These are phyloP conservation scores for Fusarium graminum DNA, from an alignment of 2,329 filamentous ascomycete species.

Conservation along the genomic window DNA sequence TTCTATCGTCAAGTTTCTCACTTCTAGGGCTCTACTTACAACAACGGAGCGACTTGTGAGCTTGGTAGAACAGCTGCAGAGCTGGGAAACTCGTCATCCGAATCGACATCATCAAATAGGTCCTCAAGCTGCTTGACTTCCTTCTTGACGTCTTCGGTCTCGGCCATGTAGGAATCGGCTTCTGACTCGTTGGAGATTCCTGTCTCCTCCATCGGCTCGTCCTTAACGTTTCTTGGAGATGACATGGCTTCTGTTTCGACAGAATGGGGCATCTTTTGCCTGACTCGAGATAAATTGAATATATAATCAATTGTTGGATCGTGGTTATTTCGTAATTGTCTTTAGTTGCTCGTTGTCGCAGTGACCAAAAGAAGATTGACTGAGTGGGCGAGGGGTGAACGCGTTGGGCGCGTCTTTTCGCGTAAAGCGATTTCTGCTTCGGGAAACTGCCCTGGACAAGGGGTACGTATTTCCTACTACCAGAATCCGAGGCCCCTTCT, in stretches of 20 bases:
- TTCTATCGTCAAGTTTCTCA: not conserved
- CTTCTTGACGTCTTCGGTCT: slow-evolving; percentile 54
- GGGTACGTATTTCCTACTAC: slow-evolving; percentile 32
- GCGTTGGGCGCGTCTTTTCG: slow-evolving; percentile 45
- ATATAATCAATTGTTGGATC: not conserved
- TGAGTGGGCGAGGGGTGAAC: slow-evolving; percentile 32
- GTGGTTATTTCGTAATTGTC: slow-evolving; percentile 5
- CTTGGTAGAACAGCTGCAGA: slow-evolving; percentile 58
- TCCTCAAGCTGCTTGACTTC: slow-evolving; percentile 68
- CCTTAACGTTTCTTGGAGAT: slow-evolving; percentile 46
- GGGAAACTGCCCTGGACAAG: not conserved
- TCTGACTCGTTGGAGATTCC: slow-evolving; percentile 35
- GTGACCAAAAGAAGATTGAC: slow-evolving; percentile 36
- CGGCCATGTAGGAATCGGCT: slow-evolving; percentile 42
- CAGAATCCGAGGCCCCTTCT: not conserved
- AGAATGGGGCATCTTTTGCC: slow-evolving; percentile 43
- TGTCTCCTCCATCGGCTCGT: slow-evolving; percentile 47
- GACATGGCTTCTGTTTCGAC: slow-evolving; percentile 43
- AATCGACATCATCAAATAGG: slow-evolving; percentile 69
- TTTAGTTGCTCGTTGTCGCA: slow-evolving; percentile 38
- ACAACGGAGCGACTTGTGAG: slow-evolving; percentile 62
- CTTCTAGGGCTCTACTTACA: slow-evolving; percentile 54
- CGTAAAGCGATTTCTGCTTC: slow-evolving; percentile 45
- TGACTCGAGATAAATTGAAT: not conserved
- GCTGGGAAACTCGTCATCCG: slow-evolving; percentile 72